Percentiles rank a stretch among this genome's conserved stretches.
Conservation (phyloP, 1,139 yeast species). For the Taphrina deformans region DNA sequence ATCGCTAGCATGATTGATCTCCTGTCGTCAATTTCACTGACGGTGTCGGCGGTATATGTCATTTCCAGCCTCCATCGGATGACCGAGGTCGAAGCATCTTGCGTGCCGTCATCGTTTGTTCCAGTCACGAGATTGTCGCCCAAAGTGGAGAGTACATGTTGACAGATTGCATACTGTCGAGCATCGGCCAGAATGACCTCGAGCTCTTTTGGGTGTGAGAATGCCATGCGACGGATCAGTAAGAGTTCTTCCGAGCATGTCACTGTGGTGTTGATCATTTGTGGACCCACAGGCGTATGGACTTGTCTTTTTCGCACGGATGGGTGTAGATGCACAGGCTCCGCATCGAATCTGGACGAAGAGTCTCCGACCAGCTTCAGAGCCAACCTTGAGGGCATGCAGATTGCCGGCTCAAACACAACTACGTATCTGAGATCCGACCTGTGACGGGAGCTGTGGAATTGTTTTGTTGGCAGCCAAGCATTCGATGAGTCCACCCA, state of each 20-base stretch:
- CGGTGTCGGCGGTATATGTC: neutral
- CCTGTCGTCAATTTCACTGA: neutral
- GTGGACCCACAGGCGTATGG: neutral
- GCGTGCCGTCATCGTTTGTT: neutral
- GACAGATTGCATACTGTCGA: constrained; percentile 3
- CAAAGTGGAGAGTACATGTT: neutral
- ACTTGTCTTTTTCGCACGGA: neutral
- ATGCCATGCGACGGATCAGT: neutral
- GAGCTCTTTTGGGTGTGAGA: constrained; percentile 14
- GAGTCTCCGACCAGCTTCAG: neutral
- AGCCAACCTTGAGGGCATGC: neutral
- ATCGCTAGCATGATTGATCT: neutral
- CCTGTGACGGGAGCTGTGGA: neutral
- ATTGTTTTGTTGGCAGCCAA: constrained; percentile 13
- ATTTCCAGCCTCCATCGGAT: neutral
- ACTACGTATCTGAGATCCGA: constrained; percentile 9
- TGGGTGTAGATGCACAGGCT: neutral
- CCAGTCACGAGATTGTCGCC: neutral
- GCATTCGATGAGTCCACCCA: constrained; percentile 11
- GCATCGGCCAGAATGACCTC: neutral
- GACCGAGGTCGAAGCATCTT: neutral
- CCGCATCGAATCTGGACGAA: neutral
- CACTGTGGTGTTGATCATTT: neutral
- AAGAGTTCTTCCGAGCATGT: neutral
- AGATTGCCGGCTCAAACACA: constrained; percentile 25